phyloP scores from a whole-genome alignment of 2,329 filamentous ascomycete genomes.

The Cercospora zeae-maydis region DNA sequence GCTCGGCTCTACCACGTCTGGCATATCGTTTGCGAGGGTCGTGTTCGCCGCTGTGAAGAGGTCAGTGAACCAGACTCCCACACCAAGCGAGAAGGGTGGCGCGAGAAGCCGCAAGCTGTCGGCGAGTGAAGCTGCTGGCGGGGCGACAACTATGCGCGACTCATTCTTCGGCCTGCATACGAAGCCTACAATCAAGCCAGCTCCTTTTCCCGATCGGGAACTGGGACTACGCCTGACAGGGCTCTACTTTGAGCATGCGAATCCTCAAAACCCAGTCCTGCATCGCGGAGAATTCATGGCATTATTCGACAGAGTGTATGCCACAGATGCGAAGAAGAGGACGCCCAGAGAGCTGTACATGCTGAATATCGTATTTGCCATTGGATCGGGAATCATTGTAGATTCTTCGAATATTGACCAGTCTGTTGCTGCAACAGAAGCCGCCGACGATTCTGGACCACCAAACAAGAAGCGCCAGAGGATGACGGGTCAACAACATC shows the following conservation, averaged over 20 bases:
- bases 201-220: conserved; percentile 74
- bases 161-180: conserved; percentile 97
- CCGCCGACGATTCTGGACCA: conserved; percentile 25
- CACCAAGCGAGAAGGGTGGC: conserved; percentile 58
- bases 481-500: conserved; percentile 52
- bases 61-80: conserved; percentile 56
- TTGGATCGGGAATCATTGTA: conserved; percentile 89
- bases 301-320: conserved; percentile 79
- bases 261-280: conserved; percentile 90
- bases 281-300: conserved; percentile 87
- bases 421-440: conserved; percentile 29
- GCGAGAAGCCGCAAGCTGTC: conserved; percentile 54
- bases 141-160: conserved; percentile 81
- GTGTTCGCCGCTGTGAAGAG: conserved; percentile 91
- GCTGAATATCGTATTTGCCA: conserved; percentile 95
- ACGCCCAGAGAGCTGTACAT: conserved; percentile 84
- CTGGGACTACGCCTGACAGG: conserved; percentile 69
- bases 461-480: conserved; percentile 49
- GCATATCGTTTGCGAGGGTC: conserved; percentile 89
- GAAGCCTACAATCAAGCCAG: conserved; percentile 79
- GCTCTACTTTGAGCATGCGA: conserved; percentile 93
- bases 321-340: conserved; percentile 61
- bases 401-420: conserved; percentile 44
- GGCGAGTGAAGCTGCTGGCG: conserved; percentile 49
- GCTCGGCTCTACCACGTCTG: conserved; percentile 72